phyloP scores from a whole-genome alignment of 2,329 filamentous ascomycete species.

The Sclerotinia glacialis region DNA sequence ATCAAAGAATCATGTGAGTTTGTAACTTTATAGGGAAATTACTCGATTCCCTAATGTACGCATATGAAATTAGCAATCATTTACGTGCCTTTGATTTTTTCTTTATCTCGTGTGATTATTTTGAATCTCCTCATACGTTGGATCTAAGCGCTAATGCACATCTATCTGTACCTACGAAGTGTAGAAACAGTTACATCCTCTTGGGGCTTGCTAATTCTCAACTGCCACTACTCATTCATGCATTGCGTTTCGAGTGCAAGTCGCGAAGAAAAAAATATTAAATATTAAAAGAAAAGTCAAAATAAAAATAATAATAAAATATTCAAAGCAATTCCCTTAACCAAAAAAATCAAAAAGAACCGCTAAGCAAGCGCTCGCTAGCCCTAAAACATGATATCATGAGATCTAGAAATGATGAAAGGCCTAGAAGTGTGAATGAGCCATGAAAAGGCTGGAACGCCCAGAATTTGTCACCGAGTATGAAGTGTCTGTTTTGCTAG shows the following conservation, averaged over 20 bases:
- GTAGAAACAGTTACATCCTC: neutral
- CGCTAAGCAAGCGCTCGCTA: conserved; percentile 2
- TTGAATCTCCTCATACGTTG: neutral
- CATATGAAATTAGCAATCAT: neutral
- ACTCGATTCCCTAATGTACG: neutral
- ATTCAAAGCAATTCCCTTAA: neutral
- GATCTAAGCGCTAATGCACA: neutral
- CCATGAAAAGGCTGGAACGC: neutral
- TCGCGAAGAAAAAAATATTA: neutral
- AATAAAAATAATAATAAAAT: neutral
- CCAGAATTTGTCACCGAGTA: conserved; percentile 9
- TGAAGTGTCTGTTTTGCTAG: conserved; percentile 3
- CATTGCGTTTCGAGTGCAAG: neutral
- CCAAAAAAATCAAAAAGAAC: neutral
- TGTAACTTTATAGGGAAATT: neutral
- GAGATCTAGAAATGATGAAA: neutral
- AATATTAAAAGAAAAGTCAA: too few species aligned
- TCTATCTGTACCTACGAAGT: neutral
- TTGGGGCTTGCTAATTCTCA: conserved; percentile 3
- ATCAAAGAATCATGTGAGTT: neutral
- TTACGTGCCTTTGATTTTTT: neutral
- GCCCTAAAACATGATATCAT: neutral
- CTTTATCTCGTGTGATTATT: neutral
- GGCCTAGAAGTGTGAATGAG: neutral
- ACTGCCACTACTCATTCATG: neutral